phyloP scores from a whole-genome alignment of 2,329 filamentous ascomycete species.

The Microsporum ferrugineum region DNA sequence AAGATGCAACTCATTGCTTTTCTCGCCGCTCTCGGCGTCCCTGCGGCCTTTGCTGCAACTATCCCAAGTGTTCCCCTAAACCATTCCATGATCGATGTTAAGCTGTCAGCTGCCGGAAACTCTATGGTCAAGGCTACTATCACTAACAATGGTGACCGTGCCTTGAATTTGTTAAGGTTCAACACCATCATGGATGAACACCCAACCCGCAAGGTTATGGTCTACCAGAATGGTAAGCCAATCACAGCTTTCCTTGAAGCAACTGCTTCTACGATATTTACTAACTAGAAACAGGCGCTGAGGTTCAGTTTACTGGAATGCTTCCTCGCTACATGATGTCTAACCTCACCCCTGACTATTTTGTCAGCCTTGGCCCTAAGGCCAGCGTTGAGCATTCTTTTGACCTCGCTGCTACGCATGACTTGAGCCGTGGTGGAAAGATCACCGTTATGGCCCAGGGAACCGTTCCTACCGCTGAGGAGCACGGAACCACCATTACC shows the following conservation, averaged over 20 bases:
- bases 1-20: not conserved
- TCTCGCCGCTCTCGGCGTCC: not conserved
- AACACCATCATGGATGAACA: conserved; percentile 10
- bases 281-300: not conserved
- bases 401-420: conserved; percentile 10
- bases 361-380: conserved; percentile 7
- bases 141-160: conserved; percentile 8
- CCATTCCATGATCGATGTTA: conserved; percentile 1
- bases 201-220: conserved; percentile 7
- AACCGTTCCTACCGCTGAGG: conserved; percentile 5
- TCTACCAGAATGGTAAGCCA: conserved; percentile 10
- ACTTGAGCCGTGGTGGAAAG: conserved; percentile 7
- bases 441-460: conserved; percentile 6
- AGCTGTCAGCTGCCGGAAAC: conserved; percentile 8
- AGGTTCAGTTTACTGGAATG: conserved; percentile 10
- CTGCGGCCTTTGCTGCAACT: conserved; percentile 1
- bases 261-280: too few relatives aligned
- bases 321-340: not conserved
- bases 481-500: conserved; percentile 39
- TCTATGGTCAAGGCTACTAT: conserved; percentile 9
- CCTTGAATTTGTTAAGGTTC: conserved; percentile 5
- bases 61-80: not conserved
- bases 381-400: conserved; percentile 6
- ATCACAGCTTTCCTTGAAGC: not conserved
- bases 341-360: conserved; percentile 1